Percentiles rank a stretch among this genome's conserved stretches.
These are phyloP conservation scores for Cyathus olla DNA, from an alignment of 1,284 basidiomycete genomes.

Conservation along the genomic window DNA sequence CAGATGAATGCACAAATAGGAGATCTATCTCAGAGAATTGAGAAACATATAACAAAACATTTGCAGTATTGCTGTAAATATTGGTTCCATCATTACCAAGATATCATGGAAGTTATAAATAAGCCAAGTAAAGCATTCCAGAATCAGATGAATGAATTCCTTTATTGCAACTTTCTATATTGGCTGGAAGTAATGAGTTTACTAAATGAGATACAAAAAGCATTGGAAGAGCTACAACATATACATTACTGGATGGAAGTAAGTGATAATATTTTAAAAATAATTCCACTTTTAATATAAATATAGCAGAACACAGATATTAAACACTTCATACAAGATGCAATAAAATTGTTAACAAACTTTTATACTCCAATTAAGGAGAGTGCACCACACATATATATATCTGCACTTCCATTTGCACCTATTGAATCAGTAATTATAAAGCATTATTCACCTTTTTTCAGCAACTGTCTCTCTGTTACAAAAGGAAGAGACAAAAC, in stretches of 20 bases:
- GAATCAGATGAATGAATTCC: not conserved
- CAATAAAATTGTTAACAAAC: not conserved
- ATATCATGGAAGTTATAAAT: not conserved
- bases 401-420: not conserved
- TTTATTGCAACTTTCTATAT: not conserved
- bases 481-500: not conserved
- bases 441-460: not conserved
- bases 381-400: not conserved
- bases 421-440: not conserved
- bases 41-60: not conserved
- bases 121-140: not conserved
- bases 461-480: not conserved
- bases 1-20: not conserved
- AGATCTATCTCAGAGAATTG: not conserved
- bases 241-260: not conserved
- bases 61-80: not conserved
- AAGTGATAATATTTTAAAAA: not conserved
- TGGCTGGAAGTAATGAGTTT: constrained; percentile 1
- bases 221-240: not conserved
- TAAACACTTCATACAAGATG: not conserved
- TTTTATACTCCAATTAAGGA: not conserved
- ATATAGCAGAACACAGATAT: not conserved
- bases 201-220: not conserved
- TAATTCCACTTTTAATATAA: not conserved
- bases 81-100: not conserved